Conservation (phyloP, 495 filamentous ascomycete species). For the Penicillium herquei region DNA sequence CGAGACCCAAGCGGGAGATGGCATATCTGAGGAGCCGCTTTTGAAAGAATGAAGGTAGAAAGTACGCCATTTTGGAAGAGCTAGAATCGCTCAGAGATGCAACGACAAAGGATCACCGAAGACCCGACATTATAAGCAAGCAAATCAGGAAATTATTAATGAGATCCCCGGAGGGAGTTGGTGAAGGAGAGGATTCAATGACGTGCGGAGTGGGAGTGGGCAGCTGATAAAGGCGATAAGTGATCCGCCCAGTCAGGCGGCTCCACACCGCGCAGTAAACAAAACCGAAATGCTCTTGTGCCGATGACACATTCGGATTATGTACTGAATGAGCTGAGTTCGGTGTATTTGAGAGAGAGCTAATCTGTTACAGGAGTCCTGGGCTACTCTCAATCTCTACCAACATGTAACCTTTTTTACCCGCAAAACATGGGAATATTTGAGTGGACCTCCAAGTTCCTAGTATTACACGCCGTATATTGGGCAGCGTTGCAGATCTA, state of each 20-base stretch:
- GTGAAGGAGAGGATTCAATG: conserved; percentile 18
- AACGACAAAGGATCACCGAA: conserved; percentile 27
- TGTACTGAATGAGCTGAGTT: too few species aligned
- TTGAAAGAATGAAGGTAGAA: conserved; percentile 75
- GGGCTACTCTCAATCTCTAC: too few species aligned
- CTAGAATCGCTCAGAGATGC: conserved; percentile 30
- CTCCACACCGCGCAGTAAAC: conserved; percentile 11
- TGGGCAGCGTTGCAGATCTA: too few species aligned
- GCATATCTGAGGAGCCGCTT: conserved; percentile 81
- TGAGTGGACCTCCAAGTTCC: too few species aligned
- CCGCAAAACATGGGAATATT: too few species aligned
- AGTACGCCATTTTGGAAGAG: conserved; percentile 47
- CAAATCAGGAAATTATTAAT: conserved; percentile 11
- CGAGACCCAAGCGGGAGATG: conserved; percentile 71
- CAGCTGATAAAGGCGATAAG: conserved; percentile 33
- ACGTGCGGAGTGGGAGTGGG: conserved; percentile 27
- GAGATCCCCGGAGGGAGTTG: conserved; percentile 8
- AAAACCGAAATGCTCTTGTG: neutral
- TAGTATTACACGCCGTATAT: too few species aligned
- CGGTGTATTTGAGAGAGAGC: too few species aligned
- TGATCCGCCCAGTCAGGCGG: conserved; percentile 40
- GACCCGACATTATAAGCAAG: conserved; percentile 20
- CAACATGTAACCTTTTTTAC: too few species aligned
- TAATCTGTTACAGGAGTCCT: too few species aligned
- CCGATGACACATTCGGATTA: too few species aligned